Evolutionary conservation across 805 yeast species (phyloP).

Genomic region (Candida ponderosae): DNA sequence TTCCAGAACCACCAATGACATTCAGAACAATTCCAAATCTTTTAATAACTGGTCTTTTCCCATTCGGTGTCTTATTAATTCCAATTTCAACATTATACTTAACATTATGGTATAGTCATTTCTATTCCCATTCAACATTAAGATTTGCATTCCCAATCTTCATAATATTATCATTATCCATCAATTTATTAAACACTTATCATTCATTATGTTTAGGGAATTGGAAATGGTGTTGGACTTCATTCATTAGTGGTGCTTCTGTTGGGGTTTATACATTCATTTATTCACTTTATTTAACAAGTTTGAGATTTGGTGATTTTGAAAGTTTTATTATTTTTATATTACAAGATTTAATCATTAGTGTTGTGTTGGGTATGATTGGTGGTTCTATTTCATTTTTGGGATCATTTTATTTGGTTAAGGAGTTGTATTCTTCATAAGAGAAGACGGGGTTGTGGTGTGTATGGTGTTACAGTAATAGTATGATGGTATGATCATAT

Average conservation of each 20-base stretch:
- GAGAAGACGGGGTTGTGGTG: too few species aligned
- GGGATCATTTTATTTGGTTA: constrained; percentile 12
- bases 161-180: constrained; percentile 8
- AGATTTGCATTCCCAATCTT: constrained; percentile 11
- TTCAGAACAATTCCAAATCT: constrained; percentile 17
- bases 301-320: constrained; percentile 19
- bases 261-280: constrained; percentile 18
- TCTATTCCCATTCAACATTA: constrained; percentile 12
- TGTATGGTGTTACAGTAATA: too few species aligned
- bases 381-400: constrained; percentile 17
- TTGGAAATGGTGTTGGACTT: constrained; percentile 24
- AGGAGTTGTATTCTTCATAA: constrained; percentile 7
- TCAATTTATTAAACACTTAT: constrained; percentile 15
- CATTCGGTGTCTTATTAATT: constrained; percentile 19
- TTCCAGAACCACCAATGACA: constrained; percentile 18
- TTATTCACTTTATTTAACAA: constrained; percentile 19
- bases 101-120: constrained; percentile 20
- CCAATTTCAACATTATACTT: constrained; percentile 20
- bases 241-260: constrained; percentile 18
- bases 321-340: constrained; percentile 17
- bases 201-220: constrained; percentile 18
- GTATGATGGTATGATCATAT: too few species aligned
- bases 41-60: constrained; percentile 21
- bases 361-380: constrained; percentile 13
- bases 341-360: constrained; percentile 16